These are phyloP conservation scores for Debaryomycetaceae sp. DNA, from an alignment of 1,139 yeast species.

Conservation along the genomic window DNA sequence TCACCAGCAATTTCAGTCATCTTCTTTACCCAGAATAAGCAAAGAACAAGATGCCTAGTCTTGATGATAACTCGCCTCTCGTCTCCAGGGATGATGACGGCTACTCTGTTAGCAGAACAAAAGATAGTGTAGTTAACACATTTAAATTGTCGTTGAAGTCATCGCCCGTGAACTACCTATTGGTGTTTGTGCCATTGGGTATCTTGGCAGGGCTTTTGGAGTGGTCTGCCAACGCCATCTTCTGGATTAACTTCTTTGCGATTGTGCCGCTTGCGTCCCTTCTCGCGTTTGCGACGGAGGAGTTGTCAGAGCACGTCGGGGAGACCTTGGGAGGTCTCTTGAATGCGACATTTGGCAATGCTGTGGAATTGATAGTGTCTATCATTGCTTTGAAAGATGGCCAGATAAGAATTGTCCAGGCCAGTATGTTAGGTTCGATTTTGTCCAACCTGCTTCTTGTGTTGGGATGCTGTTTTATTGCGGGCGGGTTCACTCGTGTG, in stretches of 20 bases:
- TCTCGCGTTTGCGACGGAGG: slow-evolving; percentile 90
- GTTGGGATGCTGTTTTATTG: slow-evolving; percentile 91
- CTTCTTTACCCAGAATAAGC: neutral
- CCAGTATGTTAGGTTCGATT: slow-evolving; percentile 94
- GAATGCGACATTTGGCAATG: slow-evolving; percentile 96
- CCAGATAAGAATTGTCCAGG: slow-evolving; percentile 91
- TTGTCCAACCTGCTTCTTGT: slow-evolving; percentile 84
- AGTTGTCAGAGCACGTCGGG: slow-evolving; percentile 81
- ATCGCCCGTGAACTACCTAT: slow-evolving; percentile 73
- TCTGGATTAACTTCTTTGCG: slow-evolving; percentile 78
- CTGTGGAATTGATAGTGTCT: slow-evolving; percentile 88
- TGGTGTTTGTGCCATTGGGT: slow-evolving; percentile 88
- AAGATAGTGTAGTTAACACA: slow-evolving; percentile 9
- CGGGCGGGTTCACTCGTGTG: slow-evolving; percentile 83
- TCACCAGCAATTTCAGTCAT: neutral
- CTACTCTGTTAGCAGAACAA: neutral
- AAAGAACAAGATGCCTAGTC: slow-evolving; percentile 5
- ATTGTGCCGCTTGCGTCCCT: slow-evolving; percentile 91
- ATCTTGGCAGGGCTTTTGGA: slow-evolving; percentile 59
- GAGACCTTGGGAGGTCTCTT: slow-evolving; percentile 87
- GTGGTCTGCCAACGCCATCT: slow-evolving; percentile 58
- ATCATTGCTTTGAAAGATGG: slow-evolving; percentile 81
- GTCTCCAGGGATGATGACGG: slow-evolving; percentile 4
- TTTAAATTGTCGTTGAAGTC: slow-evolving; percentile 42
- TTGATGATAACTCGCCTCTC: slow-evolving; percentile 6